Percentiles rank a stretch among this genome's conserved stretches.
Evolutionary conservation across 257 asterid species (phyloP).

Genomic region (Vinca minor): DNA sequence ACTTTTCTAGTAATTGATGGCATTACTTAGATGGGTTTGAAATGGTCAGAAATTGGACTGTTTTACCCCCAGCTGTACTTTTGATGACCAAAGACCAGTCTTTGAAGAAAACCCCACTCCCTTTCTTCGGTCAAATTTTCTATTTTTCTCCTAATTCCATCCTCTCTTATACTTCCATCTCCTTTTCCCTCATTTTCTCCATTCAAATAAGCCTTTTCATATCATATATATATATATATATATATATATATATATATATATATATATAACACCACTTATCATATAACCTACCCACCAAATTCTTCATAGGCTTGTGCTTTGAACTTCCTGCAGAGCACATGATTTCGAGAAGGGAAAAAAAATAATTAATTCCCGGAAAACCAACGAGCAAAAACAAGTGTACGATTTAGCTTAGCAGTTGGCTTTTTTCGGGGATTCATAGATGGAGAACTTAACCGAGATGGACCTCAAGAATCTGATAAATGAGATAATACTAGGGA

Average conservation of each 20-base stretch:
- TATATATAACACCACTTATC: neutral
- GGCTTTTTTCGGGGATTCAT: neutral
- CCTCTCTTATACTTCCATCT: conserved; percentile 3
- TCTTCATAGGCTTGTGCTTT: neutral
- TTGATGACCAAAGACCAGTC: conserved; percentile 44
- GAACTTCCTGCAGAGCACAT: conserved; percentile 5
- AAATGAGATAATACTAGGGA: conserved; percentile 48
- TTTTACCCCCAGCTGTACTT: conserved; percentile 21
- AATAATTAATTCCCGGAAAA: no score
- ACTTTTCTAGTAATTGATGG: neutral
- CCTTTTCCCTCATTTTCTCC: conserved; percentile 20
- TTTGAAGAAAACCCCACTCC: conserved; percentile 15
- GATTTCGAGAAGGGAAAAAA: no score
- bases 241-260: no score
- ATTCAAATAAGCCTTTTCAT: conserved; percentile 10
- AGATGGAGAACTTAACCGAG: conserved; percentile 40
- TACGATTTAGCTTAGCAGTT: no score
- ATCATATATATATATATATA: no score
- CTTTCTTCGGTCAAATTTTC: conserved; percentile 28
- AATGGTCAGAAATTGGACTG: conserved; percentile 28
- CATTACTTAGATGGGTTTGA: conserved; percentile 20
- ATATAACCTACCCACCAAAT: neutral
- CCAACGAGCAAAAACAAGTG: no score
- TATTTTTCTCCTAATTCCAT: conserved; percentile 1
- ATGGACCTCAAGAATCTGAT: conserved; percentile 27